A percentile compares a stretch with the other conserved stretches of the same genome.
These are phyloP conservation scores for Tricholoma matsutake DNA, from an alignment of 768 basidiomycete species.

Conservation along the genomic window DNA sequence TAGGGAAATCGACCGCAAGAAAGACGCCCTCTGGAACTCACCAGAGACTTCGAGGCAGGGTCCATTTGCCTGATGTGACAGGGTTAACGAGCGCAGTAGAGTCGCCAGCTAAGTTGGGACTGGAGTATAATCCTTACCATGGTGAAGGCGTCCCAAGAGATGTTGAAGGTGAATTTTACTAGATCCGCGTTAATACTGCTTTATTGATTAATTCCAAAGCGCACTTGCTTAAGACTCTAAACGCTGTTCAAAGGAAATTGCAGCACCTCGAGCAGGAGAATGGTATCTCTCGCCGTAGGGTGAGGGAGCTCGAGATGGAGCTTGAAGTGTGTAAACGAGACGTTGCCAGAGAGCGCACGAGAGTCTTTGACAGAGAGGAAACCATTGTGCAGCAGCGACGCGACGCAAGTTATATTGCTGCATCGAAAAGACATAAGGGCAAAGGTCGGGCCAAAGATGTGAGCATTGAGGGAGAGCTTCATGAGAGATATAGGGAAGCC, in stretches of 20 bases:
- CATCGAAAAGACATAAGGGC: conserved; percentile 33
- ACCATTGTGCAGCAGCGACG: conserved; percentile 34
- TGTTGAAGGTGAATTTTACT: conserved; percentile 50
- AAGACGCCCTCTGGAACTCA: conserved; percentile 16
- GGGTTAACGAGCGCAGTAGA: conserved; percentile 77
- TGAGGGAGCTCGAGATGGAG: conserved; percentile 85
- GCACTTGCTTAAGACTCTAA: conserved; percentile 60
- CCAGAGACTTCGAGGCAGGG: conserved; percentile 32
- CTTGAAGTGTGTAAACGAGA: conserved; percentile 83
- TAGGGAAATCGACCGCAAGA: conserved; percentile 24
- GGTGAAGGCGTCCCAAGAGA: conserved; percentile 50
- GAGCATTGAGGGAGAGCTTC: conserved; percentile 32
- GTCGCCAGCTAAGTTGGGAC: conserved; percentile 59
- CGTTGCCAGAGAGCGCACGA: conserved; percentile 64
- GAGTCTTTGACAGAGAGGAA: conserved; percentile 57
- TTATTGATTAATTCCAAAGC: conserved; percentile 33
- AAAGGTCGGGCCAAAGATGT: conserved; percentile 33
- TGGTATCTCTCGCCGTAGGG: conserved; percentile 71
- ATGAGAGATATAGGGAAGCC: conserved; percentile 64
- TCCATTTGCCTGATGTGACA: conserved; percentile 80
- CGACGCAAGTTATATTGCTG: conserved; percentile 22
- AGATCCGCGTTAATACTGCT: neutral
- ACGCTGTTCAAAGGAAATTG: conserved; percentile 63
- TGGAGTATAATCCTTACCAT: conserved; percentile 49
- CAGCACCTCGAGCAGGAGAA: conserved; percentile 80